Percentiles rank a stretch among this genome's conserved stretches.
These are phyloP conservation scores for Talaromyces sp. DNA, from an alignment of 2,329 filamentous ascomycete genomes.

Conservation along the genomic window DNA sequence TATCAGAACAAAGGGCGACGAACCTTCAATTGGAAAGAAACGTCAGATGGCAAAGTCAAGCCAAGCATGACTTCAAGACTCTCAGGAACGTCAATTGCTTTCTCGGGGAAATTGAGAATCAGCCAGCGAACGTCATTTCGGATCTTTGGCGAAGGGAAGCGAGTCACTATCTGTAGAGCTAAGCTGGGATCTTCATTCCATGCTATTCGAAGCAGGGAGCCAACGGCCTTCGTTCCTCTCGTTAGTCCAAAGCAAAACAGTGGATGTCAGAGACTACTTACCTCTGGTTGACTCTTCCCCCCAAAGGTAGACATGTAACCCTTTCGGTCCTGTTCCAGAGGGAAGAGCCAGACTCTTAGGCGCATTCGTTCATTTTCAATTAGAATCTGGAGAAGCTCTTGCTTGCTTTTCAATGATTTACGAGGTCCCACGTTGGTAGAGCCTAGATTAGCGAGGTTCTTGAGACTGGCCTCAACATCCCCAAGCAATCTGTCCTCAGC, in stretches of 20 bases:
- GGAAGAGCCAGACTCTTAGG: constrained; percentile 84
- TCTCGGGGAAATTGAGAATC: constrained; percentile 76
- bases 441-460: constrained; percentile 58
- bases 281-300: constrained; percentile 37
- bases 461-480: constrained; percentile 67
- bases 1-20: background rate
- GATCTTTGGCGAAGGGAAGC: constrained; percentile 72
- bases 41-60: constrained; percentile 67
- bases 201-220: constrained; percentile 68
- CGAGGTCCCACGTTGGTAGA: constrained; percentile 45
- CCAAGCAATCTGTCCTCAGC: constrained; percentile 78
- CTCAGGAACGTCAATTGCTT: constrained; percentile 73
- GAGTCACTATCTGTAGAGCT: constrained; percentile 74
- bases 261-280: constrained; percentile 14
- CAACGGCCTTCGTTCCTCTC: constrained; percentile 43
- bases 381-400: constrained; percentile 74
- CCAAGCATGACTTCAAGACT: constrained; percentile 79
- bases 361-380: constrained; percentile 80
- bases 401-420: constrained; percentile 68
- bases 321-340: constrained; percentile 61
- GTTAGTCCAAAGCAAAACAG: constrained; percentile 11
- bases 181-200: constrained; percentile 83
- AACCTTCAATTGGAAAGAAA: constrained; percentile 80
- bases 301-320: constrained; percentile 44
- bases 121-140: constrained; percentile 72